These are phyloP conservation scores for Penstemon eatonii DNA, from an alignment of 257 asterid species.

Conservation along the genomic window DNA sequence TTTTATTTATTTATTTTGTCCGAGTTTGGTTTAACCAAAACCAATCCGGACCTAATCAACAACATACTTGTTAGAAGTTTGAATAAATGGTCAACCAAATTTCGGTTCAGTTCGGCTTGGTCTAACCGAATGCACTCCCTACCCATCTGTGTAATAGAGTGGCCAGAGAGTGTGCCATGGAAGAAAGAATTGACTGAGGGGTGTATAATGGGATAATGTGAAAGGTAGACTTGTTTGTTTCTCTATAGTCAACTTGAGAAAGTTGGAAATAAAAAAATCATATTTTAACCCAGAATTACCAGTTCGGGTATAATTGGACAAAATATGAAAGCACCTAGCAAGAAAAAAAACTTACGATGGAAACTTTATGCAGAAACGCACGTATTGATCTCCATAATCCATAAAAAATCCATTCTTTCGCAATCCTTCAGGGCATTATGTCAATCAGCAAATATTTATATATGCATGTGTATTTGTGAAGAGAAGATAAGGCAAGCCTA, in stretches of 20 bases:
- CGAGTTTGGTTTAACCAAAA: too few species aligned
- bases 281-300: conserved; percentile 13
- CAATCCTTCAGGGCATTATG: conserved; percentile 55
- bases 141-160: too few species aligned
- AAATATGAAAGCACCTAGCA: not conserved
- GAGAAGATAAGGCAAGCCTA: conserved; percentile 4
- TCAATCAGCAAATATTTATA: conserved; percentile 25
- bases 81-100: not conserved
- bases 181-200: too few species aligned
- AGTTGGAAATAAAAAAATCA: conserved; percentile 7
- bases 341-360: conserved; percentile 68
- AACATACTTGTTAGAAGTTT: not conserved
- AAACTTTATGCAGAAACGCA: conserved; percentile 74
- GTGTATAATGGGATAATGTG: too few species aligned
- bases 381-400: conserved; percentile 80
- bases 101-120: too few species aligned
- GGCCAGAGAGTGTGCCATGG: too few species aligned
- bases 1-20: too few species aligned
- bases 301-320: not conserved
- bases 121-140: too few species aligned
- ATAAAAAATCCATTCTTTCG: conserved; percentile 73
- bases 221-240: too few species aligned
- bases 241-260: not conserved
- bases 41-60: not conserved
- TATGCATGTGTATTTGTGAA: not conserved